Conservation (phyloP, 768 basidiomycete genomes). For the Daedalea quercina region DNA sequence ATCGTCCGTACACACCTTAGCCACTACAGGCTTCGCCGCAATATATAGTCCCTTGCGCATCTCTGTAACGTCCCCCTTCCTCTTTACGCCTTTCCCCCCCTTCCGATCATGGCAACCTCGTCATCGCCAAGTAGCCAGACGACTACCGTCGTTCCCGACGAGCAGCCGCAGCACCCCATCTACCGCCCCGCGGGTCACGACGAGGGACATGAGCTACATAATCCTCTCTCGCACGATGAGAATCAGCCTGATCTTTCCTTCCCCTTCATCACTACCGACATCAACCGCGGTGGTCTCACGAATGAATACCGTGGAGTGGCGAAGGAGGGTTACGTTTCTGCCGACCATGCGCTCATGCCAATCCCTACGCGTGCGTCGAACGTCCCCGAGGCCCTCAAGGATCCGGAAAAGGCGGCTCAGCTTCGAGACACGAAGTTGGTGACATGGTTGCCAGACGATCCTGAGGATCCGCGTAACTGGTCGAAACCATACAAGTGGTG, state of each 20-base stretch:
- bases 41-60: neutral
- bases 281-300: constrained; percentile 23
- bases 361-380: constrained; percentile 20
- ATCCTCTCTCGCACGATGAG: constrained; percentile 13
- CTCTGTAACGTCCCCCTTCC: no score
- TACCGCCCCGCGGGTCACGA: neutral
- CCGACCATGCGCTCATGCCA: constrained; percentile 22
- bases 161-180: no score
- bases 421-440: constrained; percentile 28
- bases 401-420: constrained; percentile 29
- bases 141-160: constrained; percentile 1
- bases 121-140: constrained; percentile 1
- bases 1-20: neutral
- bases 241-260: constrained; percentile 21
- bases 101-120: neutral
- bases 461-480: constrained; percentile 35
- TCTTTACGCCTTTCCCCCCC: neutral
- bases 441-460: constrained; percentile 30
- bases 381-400: constrained; percentile 17
- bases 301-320: constrained; percentile 28
- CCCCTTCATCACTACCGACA: constrained; percentile 24
- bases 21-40: neutral
- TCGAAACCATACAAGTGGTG: constrained; percentile 27
- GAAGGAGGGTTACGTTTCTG: constrained; percentile 23
- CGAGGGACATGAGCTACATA: neutral